These are phyloP conservation scores for Tricholoma saponaceum DNA, from an alignment of 768 basidiomycete species.

Conservation along the genomic window DNA sequence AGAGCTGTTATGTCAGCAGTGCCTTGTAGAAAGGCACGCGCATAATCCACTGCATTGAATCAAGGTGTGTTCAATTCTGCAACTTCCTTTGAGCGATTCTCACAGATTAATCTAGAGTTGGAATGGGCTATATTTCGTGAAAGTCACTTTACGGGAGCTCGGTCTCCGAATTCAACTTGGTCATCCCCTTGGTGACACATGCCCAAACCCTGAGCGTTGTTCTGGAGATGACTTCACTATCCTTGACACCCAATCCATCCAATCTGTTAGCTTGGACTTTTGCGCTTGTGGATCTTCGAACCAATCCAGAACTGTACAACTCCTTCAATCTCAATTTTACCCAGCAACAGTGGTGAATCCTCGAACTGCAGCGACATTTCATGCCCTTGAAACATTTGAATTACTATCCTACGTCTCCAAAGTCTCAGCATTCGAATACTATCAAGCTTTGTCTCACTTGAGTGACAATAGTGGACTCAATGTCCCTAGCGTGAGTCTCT, in stretches of 20 bases:
- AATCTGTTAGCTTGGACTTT: constrained; percentile 16
- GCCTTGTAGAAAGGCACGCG: constrained; percentile 3
- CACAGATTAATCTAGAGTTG: not conserved
- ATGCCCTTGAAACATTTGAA: constrained; percentile 13
- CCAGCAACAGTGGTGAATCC: constrained; percentile 18
- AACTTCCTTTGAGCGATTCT: not conserved
- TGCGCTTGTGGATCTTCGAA: constrained; percentile 15
- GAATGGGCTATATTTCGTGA: constrained; percentile 6
- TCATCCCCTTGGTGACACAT: constrained; percentile 4
- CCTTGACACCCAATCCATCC: constrained; percentile 19
- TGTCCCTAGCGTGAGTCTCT: not conserved
- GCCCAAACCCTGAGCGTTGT: constrained; percentile 21
- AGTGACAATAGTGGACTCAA: constrained; percentile 10
- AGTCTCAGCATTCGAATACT: constrained; percentile 16
- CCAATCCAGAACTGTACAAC: constrained; percentile 12
- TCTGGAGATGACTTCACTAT: constrained; percentile 9
- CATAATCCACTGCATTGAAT: not conserved
- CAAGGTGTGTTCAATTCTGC: not conserved
- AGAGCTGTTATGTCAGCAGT: constrained; percentile 1
- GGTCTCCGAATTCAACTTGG: constrained; percentile 3
- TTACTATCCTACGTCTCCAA: constrained; percentile 18
- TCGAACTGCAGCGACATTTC: constrained; percentile 16
- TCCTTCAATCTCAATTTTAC: constrained; percentile 14
- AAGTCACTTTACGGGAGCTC: not conserved
- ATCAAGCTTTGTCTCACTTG: constrained; percentile 8